phyloP scores from a whole-genome alignment of 805 yeast genomes.

The Wickerhamiella domercqiae region DNA sequence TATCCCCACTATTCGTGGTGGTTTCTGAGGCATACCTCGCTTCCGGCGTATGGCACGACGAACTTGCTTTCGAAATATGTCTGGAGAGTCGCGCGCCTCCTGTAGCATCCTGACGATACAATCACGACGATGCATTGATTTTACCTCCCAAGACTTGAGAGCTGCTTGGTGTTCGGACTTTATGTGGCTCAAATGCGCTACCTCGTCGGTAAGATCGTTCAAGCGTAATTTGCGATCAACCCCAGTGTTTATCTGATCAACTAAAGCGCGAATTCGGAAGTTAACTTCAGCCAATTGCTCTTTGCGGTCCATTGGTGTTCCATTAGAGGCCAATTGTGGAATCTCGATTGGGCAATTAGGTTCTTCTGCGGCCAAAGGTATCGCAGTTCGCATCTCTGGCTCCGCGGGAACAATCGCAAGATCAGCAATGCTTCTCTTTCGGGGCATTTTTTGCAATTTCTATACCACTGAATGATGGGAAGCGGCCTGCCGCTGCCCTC shows the following conservation, averaged over 20 bases:
- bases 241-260: neutral
- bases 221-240: slow-evolving; percentile 2
- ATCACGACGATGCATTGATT: neutral
- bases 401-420: too few relatives aligned
- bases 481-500: too few relatives aligned
- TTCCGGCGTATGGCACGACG: neutral
- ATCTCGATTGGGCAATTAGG: too few relatives aligned
- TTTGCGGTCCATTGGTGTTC: neutral
- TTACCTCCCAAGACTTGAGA: neutral
- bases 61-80: neutral
- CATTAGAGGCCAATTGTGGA: neutral
- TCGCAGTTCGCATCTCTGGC: too few relatives aligned
- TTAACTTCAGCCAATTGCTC: neutral
- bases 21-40: neutral
- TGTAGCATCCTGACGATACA: neutral
- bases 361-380: too few relatives aligned
- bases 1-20: neutral
- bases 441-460: too few relatives aligned
- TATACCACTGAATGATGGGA: too few relatives aligned
- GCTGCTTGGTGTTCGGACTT: neutral
- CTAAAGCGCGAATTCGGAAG: neutral
- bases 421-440: too few relatives aligned
- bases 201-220: neutral
- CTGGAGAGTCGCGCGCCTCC: neutral
- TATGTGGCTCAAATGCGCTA: slow-evolving; percentile 1